Conservation (phyloP, 2,329 filamentous ascomycete genomes). For the Botrytis deweyae region DNA sequence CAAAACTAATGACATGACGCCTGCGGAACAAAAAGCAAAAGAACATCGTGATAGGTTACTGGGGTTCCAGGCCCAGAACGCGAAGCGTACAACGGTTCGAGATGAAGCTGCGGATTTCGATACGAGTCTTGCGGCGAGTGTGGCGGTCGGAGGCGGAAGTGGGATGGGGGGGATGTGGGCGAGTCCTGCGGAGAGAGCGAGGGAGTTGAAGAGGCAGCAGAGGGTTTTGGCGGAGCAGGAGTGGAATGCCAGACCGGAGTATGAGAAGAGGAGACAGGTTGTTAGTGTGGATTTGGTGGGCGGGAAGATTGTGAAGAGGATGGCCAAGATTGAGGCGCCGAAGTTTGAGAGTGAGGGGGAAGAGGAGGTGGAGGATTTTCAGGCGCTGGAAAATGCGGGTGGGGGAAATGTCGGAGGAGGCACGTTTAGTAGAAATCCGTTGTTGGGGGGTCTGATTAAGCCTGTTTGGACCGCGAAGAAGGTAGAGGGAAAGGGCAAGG, state of each 20-base stretch:
- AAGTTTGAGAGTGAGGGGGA: slow-evolving; percentile 25
- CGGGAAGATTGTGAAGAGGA: slow-evolving; percentile 52
- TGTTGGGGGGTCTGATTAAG: slow-evolving; percentile 40
- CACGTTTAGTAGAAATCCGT: slow-evolving; percentile 40
- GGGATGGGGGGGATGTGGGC: slow-evolving; percentile 59
- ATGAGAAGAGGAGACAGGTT: slow-evolving; percentile 68
- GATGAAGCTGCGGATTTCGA: slow-evolving; percentile 70
- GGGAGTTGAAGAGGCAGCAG: slow-evolving; percentile 69
- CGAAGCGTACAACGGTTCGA: slow-evolving; percentile 64
- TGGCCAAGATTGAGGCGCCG: slow-evolving; percentile 36
- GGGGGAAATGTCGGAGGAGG: slow-evolving; percentile 33
- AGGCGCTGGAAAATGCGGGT: slow-evolving; percentile 14
- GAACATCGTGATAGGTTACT: slow-evolving; percentile 66
- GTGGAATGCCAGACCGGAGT: slow-evolving; percentile 66
- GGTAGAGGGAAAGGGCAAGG: slow-evolving; percentile 32
- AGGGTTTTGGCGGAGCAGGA: slow-evolving; percentile 66
- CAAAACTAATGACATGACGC: slow-evolving; percentile 35
- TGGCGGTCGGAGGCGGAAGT: slow-evolving; percentile 3
- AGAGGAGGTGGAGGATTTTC: slow-evolving; percentile 31
- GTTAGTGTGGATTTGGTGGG: slow-evolving; percentile 67
- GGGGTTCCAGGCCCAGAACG: slow-evolving; percentile 68
- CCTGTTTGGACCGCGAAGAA: slow-evolving; percentile 39
- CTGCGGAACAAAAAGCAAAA: slow-evolving; percentile 51
- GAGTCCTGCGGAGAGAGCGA: slow-evolving; percentile 63
- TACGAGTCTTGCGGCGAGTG: slow-evolving; percentile 47